These are phyloP conservation scores for Thelonectria discophora DNA, from an alignment of 2,329 filamentous ascomycete species.

Conservation along the genomic window DNA sequence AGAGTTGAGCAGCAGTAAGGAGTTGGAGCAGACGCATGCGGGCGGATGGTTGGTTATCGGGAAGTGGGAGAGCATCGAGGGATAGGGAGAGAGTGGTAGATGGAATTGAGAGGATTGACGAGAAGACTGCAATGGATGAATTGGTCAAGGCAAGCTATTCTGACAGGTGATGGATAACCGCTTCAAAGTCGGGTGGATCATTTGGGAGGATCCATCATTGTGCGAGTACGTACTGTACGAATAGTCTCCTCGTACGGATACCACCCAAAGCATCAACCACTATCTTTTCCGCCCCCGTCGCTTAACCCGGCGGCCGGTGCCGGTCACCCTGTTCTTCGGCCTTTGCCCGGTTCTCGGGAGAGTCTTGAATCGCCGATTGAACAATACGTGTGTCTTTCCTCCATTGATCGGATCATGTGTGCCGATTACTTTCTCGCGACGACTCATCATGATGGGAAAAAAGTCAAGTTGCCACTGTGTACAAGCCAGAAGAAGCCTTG, in stretches of 20 bases:
- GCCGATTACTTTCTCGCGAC: background rate
- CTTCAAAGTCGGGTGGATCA: no score
- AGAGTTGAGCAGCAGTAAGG: constrained; percentile 19
- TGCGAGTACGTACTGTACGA: background rate
- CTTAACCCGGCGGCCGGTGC: background rate
- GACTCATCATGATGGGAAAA: no score
- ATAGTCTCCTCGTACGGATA: background rate
- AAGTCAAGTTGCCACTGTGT: background rate
- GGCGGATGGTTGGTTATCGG: background rate
- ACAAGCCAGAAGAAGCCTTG: no score
- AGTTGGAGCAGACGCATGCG: background rate
- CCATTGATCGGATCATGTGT: background rate
- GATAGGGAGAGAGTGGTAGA: no score
- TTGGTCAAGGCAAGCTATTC: no score
- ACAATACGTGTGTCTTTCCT: background rate
- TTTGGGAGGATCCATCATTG: no score
- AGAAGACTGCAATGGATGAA: no score
- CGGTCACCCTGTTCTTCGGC: constrained; percentile 1
- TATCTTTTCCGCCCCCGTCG: background rate
- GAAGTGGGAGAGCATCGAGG: background rate
- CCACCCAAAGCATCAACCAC: background rate
- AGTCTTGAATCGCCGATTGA: background rate
- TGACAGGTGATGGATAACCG: no score
- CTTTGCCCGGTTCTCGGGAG: constrained; percentile 5
- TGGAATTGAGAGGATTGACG: no score